Evolutionary conservation across 257 asterid genomes (phyloP), one percentile per base, ranked within the genome.

Genomic region (Plantago ovata): DNA sequence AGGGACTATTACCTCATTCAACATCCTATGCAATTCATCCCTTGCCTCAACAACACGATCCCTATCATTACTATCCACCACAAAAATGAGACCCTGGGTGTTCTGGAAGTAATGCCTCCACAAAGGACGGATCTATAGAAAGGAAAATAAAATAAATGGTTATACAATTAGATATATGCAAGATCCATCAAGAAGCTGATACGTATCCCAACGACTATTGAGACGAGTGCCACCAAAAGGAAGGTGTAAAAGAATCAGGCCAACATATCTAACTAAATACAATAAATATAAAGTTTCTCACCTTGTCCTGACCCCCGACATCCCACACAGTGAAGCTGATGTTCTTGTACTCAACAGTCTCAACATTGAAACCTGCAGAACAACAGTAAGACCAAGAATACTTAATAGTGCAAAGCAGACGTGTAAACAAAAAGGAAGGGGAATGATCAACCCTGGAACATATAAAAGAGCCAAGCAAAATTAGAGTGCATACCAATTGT

Each of bases 61-160:
- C 75, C 55, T 49, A 32, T 49, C 55, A 12, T 87, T 87, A 79
- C 95, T 89, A 56, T 89, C 96, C 40, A 89, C 95, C 58, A 89
- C 96, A 63, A 85, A 89, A 24, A 89, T 89, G 57, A 85, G 95
- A 47, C 96, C 95, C 64, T 89, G 96, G 18, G 95, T 85, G 83
- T 88, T 88, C 56, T 88, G 96, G 79, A 88, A 88, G 77, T 88
- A 88, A 78, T 85, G 95, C 84, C 96, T 85, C 96, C 96, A 88
- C 81, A 89, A 66, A 57, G 96, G 95, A 61, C 96, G 95, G 71
- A 89, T 89, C 96, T 89, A 76, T 57, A 59, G 36, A 64, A 45
- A 43, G 60, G 60, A 43, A 16, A 18, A 59, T 15, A 28, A 11
- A 9, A 23, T 62, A 56, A 38, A 16, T n/a, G 53, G n/a, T n/a